These are phyloP conservation scores for Glycine latifolia DNA, from an alignment of 306 rosid species.

Conservation along the genomic window DNA sequence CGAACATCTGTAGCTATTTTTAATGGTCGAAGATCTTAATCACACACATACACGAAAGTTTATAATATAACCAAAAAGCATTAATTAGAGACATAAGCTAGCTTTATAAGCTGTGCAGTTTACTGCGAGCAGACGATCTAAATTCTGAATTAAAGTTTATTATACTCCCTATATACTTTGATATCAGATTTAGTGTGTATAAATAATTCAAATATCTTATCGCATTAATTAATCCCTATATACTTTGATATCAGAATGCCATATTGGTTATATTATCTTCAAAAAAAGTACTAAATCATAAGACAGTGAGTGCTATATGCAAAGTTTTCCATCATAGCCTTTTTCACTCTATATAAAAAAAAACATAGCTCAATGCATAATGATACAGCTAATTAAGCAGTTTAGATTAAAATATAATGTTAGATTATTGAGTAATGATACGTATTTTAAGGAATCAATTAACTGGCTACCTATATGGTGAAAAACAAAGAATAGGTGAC, in stretches of 20 bases:
- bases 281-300: not conserved
- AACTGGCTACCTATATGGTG: conserved; percentile 9
- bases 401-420: conserved; percentile 32
- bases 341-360: not conserved
- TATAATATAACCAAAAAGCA: not conserved
- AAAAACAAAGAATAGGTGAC: conserved; percentile 29
- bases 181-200: too few relatives aligned
- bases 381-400: conserved; percentile 26
- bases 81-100: too few relatives aligned
- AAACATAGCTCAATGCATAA: conserved; percentile 9
- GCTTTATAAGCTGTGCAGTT: too few relatives aligned
- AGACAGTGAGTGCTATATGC: conserved; percentile 1
- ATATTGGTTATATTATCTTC: not conserved
- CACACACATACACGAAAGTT: not conserved
- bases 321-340: conserved; percentile 8
- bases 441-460: conserved; percentile 42
- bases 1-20: not conserved
- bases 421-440: conserved; percentile 63
- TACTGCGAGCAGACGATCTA: too few relatives aligned
- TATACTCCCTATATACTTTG: too few relatives aligned
- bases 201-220: not conserved
- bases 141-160: too few relatives aligned
- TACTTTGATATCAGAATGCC: conserved; percentile 3
- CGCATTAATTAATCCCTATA: not conserved
- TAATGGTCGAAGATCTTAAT: not conserved